phyloP scores from a whole-genome alignment of 345 rosid genomes.

The Gossypium stocksii region DNA sequence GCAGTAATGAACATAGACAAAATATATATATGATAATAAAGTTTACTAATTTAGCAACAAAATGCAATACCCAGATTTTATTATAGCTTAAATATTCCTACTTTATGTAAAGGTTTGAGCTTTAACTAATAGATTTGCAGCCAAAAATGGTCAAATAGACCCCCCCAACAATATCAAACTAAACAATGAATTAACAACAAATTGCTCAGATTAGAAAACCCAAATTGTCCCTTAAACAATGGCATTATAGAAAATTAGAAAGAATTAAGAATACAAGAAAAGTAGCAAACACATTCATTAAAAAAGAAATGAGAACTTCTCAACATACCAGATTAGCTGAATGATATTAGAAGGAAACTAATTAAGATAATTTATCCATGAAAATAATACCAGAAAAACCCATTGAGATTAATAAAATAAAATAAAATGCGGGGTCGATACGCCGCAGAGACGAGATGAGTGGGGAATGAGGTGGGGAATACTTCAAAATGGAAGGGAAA shows the following conservation, averaged over 20 bases:
- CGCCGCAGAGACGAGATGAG: slow-evolving; percentile 22
- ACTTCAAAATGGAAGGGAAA: neutral
- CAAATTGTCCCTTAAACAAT: neutral
- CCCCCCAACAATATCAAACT: neutral
- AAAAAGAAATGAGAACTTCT: neutral
- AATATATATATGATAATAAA: neutral
- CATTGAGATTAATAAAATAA: too few relatives aligned
- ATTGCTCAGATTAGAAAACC: slow-evolving; percentile 4
- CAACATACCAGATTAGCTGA: slow-evolving; percentile 7
- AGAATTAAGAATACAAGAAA: neutral
- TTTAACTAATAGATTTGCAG: neutral
- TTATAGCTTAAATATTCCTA: neutral
- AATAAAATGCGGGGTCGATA: slow-evolving; percentile 3
- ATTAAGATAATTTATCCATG: neutral
- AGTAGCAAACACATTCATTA: neutral
- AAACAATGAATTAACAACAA: neutral
- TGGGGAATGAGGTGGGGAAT: neutral
- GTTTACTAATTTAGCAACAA: neutral
- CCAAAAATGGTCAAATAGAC: neutral
- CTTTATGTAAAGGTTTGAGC: neutral
- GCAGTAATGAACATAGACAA: slow-evolving; percentile 8
- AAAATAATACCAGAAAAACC: neutral
- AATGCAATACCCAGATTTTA: neutral
- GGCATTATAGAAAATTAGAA: slow-evolving; percentile 10
- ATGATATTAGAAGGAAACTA: neutral